Evolutionary conservation across 2,329 filamentous ascomycete species (phyloP).

Genomic region (Arthrinium puccinioides): DNA sequence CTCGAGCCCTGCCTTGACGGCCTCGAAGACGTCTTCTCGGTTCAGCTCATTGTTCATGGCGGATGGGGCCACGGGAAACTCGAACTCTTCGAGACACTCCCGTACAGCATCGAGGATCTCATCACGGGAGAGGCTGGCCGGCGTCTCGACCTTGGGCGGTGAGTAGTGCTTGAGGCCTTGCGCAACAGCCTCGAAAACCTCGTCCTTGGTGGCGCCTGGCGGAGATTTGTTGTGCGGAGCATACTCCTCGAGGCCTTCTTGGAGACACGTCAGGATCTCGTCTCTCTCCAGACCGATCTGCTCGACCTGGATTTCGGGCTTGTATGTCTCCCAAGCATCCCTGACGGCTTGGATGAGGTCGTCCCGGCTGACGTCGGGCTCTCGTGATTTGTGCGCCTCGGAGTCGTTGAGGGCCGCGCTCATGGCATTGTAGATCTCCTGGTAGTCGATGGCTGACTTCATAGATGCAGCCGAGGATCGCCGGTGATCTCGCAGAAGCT

Average conservation of each 20-base stretch:
- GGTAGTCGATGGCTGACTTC: constrained; percentile 62
- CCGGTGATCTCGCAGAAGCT: constrained; percentile 68
- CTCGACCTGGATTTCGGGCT: constrained; percentile 85
- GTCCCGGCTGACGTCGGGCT: constrained; percentile 59
- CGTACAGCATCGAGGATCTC: constrained; percentile 79
- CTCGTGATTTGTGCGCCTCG: constrained; percentile 38
- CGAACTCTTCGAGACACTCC: constrained; percentile 80
- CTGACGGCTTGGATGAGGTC: constrained; percentile 81
- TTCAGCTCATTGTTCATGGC: constrained; percentile 47
- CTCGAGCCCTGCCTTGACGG: constrained; percentile 53
- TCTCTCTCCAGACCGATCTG: constrained; percentile 86
- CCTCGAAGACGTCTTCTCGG: constrained; percentile 55
- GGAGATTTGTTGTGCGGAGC: constrained; percentile 44
- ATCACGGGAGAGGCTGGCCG: constrained; percentile 65
- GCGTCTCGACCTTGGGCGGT: constrained; percentile 62
- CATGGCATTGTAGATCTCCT: constrained; percentile 81
- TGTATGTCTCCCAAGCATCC: constrained; percentile 90
- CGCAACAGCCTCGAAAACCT: constrained; percentile 79
- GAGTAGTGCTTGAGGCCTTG: constrained; percentile 77
- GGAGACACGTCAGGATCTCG: constrained; percentile 79
- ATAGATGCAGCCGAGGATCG: constrained; percentile 59
- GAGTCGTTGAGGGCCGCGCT: constrained; percentile 65
- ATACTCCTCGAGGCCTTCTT: constrained; percentile 78
- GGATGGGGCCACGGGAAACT: constrained; percentile 59
- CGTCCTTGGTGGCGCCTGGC: constrained; percentile 65